These are phyloP conservation scores for Fusarium liriodendri DNA, from an alignment of 2,329 filamentous ascomycete species.

Conservation along the genomic window DNA sequence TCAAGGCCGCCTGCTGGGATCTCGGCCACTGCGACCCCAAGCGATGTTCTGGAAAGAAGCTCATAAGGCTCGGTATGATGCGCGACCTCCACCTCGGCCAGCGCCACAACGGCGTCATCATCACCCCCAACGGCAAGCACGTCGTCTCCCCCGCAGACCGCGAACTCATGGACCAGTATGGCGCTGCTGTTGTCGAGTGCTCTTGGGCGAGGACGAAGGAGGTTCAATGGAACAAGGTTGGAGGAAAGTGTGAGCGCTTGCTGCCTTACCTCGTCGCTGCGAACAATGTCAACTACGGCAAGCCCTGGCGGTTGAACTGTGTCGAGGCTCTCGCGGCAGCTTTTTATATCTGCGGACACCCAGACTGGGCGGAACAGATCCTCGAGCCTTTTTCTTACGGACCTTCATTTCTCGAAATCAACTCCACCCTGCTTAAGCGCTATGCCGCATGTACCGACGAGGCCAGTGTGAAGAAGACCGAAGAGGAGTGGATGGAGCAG, in stretches of 20 bases:
- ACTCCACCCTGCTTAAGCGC: constrained; percentile 80
- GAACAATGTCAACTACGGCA: constrained; percentile 97
- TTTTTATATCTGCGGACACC: constrained; percentile 91
- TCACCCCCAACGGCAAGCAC: constrained; percentile 93
- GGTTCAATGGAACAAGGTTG: constrained; percentile 90
- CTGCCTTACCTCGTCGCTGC: constrained; percentile 96
- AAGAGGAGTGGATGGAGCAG: constrained; percentile 89
- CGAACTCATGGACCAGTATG: constrained; percentile 85
- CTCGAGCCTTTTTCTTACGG: constrained; percentile 91
- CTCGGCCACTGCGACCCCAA: constrained; percentile 98
- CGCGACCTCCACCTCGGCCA: constrained; percentile 91
- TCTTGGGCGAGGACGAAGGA: constrained; percentile 95
- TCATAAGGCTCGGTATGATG: constrained; percentile 94
- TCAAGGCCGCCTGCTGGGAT: constrained; percentile 98
- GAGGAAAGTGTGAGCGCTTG: constrained; percentile 90
- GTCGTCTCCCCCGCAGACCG: constrained; percentile 86
- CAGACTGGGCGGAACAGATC: constrained; percentile 89
- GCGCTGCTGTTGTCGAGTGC: constrained; percentile 96
- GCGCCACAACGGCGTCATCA: constrained; percentile 90
- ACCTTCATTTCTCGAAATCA: constrained; percentile 89
- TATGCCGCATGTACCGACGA: constrained; percentile 89
- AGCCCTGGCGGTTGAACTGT: constrained; percentile 94
- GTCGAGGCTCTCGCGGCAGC: constrained; percentile 93
- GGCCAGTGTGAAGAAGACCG: constrained; percentile 82
- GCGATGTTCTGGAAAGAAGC: constrained; percentile 92